Evolutionary conservation across 129 eudicot species (phyloP).

Genomic region (Artemisia tridentata): DNA sequence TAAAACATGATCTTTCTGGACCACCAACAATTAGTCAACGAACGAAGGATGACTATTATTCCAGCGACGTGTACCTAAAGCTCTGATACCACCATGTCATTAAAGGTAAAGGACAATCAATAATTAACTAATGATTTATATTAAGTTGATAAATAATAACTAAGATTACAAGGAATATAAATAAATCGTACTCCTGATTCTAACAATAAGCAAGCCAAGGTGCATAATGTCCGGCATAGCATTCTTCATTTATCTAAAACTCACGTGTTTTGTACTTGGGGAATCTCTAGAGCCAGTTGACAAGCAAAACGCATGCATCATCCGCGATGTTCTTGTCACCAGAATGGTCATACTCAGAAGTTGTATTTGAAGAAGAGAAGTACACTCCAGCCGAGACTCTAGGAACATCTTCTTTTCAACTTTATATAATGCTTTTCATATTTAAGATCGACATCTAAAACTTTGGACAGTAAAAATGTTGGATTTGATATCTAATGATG

Average conservation of each 20-base stretch:
- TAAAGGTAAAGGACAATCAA: too few species aligned
- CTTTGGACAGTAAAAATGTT: too few species aligned
- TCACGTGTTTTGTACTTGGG: slow-evolving; percentile 46
- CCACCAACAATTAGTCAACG: too few species aligned
- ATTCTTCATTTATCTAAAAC: slow-evolving; percentile 46
- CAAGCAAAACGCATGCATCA: slow-evolving; percentile 42
- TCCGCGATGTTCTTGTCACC: slow-evolving; percentile 52
- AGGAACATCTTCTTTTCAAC: slow-evolving; percentile 54
- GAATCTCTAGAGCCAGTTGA: slow-evolving; percentile 53
- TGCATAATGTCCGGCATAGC: slow-evolving; percentile 58
- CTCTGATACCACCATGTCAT: too few species aligned
- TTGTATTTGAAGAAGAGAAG: slow-evolving; percentile 49
- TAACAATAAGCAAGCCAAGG: slow-evolving; percentile 47
- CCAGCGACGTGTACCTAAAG: too few species aligned
- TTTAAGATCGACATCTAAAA: background rate
- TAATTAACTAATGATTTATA: too few species aligned
- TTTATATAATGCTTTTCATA: slow-evolving; percentile 5
- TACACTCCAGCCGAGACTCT: slow-evolving; percentile 59
- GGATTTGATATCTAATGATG: too few species aligned
- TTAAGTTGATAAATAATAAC: too few species aligned
- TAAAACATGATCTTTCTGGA: too few species aligned
- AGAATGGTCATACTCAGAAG: slow-evolving; percentile 36
- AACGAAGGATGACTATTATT: too few species aligned
- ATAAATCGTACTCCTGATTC: too few species aligned
- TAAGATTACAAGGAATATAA: too few species aligned